Evolutionary conservation across 805 yeast species (phyloP), one percentile per base, ranked within the genome.

Genomic region (Candida sakaeoensis): DNA sequence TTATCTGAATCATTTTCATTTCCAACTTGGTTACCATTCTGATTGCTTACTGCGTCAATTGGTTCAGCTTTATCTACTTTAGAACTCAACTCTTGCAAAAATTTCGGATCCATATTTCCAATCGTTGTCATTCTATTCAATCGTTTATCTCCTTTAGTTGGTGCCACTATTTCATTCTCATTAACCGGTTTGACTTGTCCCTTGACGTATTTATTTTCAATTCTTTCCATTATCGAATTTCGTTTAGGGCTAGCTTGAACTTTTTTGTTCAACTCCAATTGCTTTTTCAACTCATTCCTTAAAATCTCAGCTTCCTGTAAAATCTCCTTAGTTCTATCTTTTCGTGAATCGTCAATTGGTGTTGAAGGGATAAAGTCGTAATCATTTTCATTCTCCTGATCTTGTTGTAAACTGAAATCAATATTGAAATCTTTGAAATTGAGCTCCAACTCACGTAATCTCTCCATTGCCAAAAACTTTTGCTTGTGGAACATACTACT

Each of bases 401-500:
- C 17, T 48, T 46, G n/a, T 48, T 49, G 13, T 46, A 53, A 41
- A 27, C 47, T 51, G 46, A 80, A 79, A 45, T 76, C 79, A 37
- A 80, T 75, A 41, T 82, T 77, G 52, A 82, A 74, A 49, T 79
- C 85, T 42, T 79, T 74, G 51, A 84, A 82, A 42, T 76, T 73
- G 18, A 66, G 64, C 54, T 87, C 93, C 39, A 90, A 70, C 46
- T 82, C 84, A 25, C 75, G 66, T 41, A 90, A 68, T 48, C 95
- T 70, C 42, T 81, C 83, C 70, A 86, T 66, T 0, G 91, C 91
- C 56, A 77, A 68, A 37, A 68, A 54, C 51, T 80, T 84, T 51
- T 81, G 82, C 44, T 75, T 75, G 33, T 72, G 68, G 58, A 81
- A 71, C 51, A 75, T 54, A 36, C 83, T 80, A 44, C 74, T 73